Evolutionary conservation across 1,284 basidiomycete species (phyloP).

Genomic region (Mycena citricolor): DNA sequence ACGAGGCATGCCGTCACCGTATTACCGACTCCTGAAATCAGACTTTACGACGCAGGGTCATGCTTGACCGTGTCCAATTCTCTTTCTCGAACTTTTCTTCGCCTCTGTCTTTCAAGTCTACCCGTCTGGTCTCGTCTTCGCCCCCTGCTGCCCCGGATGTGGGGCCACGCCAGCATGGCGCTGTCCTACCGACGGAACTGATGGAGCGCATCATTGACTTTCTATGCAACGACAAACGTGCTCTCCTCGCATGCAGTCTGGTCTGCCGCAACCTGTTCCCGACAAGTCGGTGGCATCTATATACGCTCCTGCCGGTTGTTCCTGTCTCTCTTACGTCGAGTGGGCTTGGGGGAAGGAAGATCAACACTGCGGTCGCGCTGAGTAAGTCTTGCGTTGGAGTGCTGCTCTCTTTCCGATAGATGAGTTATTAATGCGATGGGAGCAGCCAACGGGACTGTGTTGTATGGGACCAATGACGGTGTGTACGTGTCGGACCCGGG

Average conservation of each 20-base stretch:
- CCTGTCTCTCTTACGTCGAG: too few relatives aligned
- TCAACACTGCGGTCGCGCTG: conserved; percentile 16
- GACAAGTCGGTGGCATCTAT: conserved; percentile 20
- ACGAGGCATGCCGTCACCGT: too few relatives aligned
- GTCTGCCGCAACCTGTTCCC: conserved; percentile 19
- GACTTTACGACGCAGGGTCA: too few relatives aligned
- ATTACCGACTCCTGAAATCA: too few relatives aligned
- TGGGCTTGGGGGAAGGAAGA: conserved; percentile 6
- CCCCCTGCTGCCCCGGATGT: too few relatives aligned
- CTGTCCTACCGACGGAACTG: conserved; percentile 18
- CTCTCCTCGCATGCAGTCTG: conserved; percentile 15
- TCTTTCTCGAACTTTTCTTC: too few relatives aligned
- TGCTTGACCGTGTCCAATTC: too few relatives aligned
- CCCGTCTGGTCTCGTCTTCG: too few relatives aligned
- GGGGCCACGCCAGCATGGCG: too few relatives aligned
- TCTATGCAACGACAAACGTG: conserved; percentile 12
- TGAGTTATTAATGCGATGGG: too few relatives aligned
- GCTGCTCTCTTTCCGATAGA: too few relatives aligned
- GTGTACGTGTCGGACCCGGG: conserved; percentile 9
- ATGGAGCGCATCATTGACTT: conserved; percentile 22
- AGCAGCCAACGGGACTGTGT: conserved; percentile 1
- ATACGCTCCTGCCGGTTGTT: conserved; percentile 14
- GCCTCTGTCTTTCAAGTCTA: too few relatives aligned
- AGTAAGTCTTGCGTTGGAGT: conserved; percentile 9
- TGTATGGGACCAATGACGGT: conserved; percentile 18